Evolutionary conservation across 2,329 filamentous ascomycete species (phyloP).

Genomic region (Exophiala oligosperma): DNA sequence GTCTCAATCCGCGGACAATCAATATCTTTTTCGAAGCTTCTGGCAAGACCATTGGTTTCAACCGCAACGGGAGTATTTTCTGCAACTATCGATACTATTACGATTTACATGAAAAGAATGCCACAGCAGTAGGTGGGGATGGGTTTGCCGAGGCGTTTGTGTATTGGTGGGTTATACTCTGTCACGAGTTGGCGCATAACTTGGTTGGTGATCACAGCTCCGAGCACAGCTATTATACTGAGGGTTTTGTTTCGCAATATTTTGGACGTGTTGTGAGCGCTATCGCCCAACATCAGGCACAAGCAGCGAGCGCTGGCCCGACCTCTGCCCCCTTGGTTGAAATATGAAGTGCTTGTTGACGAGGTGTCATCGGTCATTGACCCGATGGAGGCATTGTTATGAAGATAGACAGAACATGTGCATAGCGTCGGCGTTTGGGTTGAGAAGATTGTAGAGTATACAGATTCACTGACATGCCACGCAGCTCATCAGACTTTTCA

Average conservation of each 20-base stretch:
- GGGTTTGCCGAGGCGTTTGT: slow-evolving; percentile 68
- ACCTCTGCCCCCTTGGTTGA: background rate
- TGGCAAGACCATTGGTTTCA: slow-evolving; percentile 89
- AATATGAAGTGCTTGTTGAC: background rate
- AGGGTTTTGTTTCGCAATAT: slow-evolving; percentile 31
- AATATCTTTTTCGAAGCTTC: slow-evolving; percentile 85
- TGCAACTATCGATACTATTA: slow-evolving; percentile 89
- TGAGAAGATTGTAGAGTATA: too few relatives aligned
- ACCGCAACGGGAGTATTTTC: slow-evolving; percentile 81
- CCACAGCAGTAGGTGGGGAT: slow-evolving; percentile 32
- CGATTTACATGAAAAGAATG: slow-evolving; percentile 66
- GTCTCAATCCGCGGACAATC: slow-evolving; percentile 65
- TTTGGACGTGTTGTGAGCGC: slow-evolving; percentile 24
- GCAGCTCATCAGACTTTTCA: too few relatives aligned
- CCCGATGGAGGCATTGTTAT: too few relatives aligned
- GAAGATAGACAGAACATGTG: too few relatives aligned
- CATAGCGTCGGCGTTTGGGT: too few relatives aligned
- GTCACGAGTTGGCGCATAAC: slow-evolving; percentile 95
- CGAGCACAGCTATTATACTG: slow-evolving; percentile 78
- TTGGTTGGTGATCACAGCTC: slow-evolving; percentile 75
- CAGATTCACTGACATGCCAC: too few relatives aligned
- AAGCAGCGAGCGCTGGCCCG: background rate
- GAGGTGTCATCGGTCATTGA: too few relatives aligned
- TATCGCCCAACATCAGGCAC: slow-evolving; percentile 7
- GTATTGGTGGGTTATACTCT: slow-evolving; percentile 95